A percentile compares a stretch with the other conserved stretches of the same genome.
Conservation (phyloP, 306 rosid genomes). For the Dicorynia guianensis region DNA sequence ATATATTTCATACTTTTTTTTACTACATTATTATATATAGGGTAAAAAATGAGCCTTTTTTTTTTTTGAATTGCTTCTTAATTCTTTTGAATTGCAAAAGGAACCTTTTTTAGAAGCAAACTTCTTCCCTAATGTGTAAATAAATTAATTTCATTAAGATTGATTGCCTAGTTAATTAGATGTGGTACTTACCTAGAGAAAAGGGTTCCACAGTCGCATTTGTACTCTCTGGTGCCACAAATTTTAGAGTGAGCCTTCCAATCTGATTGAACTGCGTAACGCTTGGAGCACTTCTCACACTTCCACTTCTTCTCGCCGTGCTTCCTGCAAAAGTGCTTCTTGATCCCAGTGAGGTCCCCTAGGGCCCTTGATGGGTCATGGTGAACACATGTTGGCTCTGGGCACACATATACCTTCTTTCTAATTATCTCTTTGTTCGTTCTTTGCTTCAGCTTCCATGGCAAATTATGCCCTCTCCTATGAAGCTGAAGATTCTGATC, state of each 20-base stretch:
- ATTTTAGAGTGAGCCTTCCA: constrained; percentile 97
- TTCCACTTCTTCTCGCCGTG: constrained; percentile 97
- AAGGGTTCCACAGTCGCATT: constrained; percentile 88
- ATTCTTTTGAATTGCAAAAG: too few relatives aligned
- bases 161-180: too few relatives aligned
- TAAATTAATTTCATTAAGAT: too few relatives aligned
- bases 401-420: constrained; percentile 87
- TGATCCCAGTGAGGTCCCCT: constrained; percentile 91
- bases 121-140: too few relatives aligned
- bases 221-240: constrained; percentile 89
- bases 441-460: constrained; percentile 91
- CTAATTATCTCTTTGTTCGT: constrained; percentile 56
- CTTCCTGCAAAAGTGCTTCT: constrained; percentile 88
- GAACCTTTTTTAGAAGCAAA: too few relatives aligned
- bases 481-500: constrained; percentile 94
- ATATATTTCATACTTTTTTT: too few relatives aligned
- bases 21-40: too few relatives aligned
- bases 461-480: constrained; percentile 87
- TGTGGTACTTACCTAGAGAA: constrained; percentile 74
- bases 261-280: constrained; percentile 90
- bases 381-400: constrained; percentile 77
- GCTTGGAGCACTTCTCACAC: constrained; percentile 89
- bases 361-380: constrained; percentile 89
- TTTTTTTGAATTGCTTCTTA: too few relatives aligned
- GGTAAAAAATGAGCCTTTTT: too few relatives aligned